These are phyloP conservation scores for Neofusicoccum kwambonambiense DNA, from an alignment of 2,329 filamentous ascomycete species.

Conservation along the genomic window DNA sequence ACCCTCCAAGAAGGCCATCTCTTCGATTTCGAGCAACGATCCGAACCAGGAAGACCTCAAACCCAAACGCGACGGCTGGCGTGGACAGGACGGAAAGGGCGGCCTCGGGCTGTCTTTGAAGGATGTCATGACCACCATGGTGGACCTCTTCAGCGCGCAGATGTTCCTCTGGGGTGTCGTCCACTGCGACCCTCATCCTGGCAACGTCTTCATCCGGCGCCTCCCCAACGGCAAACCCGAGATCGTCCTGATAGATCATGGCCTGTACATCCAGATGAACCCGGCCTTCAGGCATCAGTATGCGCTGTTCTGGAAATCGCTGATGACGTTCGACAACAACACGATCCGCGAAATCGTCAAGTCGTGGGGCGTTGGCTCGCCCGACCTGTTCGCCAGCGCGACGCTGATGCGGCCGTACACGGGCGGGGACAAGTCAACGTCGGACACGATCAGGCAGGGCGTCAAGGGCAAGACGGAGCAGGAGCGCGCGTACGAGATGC, in stretches of 20 bases:
- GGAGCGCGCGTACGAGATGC: slow-evolving; percentile 72
- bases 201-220: slow-evolving; percentile 93
- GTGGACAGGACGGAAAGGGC: slow-evolving; percentile 67
- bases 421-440: slow-evolving; percentile 71
- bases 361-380: slow-evolving; percentile 83
- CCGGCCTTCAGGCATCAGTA: slow-evolving; percentile 79
- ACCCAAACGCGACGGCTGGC: slow-evolving; percentile 77
- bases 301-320: slow-evolving; percentile 84
- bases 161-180: slow-evolving; percentile 97
- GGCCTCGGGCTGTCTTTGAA: slow-evolving; percentile 80
- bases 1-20: slow-evolving; percentile 16
- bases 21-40: slow-evolving; percentile 43
- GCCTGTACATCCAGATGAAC: slow-evolving; percentile 89
- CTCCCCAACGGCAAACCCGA: slow-evolving; percentile 79
- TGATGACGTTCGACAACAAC: slow-evolving; percentile 89
- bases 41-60: slow-evolving; percentile 65
- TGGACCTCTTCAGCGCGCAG: slow-evolving; percentile 93
- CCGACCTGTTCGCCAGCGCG: slow-evolving; percentile 87
- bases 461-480: slow-evolving; percentile 55
- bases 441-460: slow-evolving; percentile 56
- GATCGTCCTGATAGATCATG: slow-evolving; percentile 94
- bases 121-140: slow-evolving; percentile 94
- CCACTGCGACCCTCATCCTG: slow-evolving; percentile 95
- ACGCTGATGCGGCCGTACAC: slow-evolving; percentile 89
- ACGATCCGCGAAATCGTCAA: slow-evolving; percentile 70